Evolutionary conservation across 108 stramenopile genomes (phyloP), one percentile per base, ranked within the genome.

Genomic region (Hondaea fermentalgiana): DNA sequence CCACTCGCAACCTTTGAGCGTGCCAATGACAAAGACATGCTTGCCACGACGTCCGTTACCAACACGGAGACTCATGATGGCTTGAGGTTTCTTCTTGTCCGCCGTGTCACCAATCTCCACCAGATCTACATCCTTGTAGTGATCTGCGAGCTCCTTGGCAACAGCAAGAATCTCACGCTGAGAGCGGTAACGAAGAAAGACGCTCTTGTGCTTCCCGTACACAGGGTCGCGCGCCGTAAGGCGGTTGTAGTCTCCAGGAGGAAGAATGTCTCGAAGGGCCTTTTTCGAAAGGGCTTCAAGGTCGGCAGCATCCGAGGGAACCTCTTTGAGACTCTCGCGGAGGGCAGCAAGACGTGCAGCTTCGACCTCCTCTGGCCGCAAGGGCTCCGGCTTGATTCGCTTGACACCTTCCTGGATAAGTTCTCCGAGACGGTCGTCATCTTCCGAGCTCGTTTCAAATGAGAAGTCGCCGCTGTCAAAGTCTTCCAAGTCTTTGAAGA

Each of bases 141-240:
- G 51, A 45, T 47, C 51, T 6, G 76, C 76, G 12, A 83, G 45
- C 25, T 83, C 76, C 49, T 47, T 53, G 51, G 76, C 76, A 10
- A 83, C 76, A 12, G 76, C 76, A 12, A 53, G n/a, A 12, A 83
- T 53, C 51, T 83, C 76, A 45, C 76, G 76, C n/a, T 83, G 45
- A 6, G 76, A 53, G 2, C 76, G 76, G 5, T 83, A 83, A 6
- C 76, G 76, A 12, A 83, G n/a, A 4, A 83, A 47, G 4, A 83
- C 12, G 51, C 51, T 35, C 76, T 83, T 83, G 76, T 83, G 76
- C 51, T 83, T 83, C 2, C 49, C 45, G 23, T 83, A 83, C 43
- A 83, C 19, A 8, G 45, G 76, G 76, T 83, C 76, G 49, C 76
- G 76, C 49, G 76, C 76, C n/a, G 76, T 83, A 16, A 83, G 51